A percentile compares a stretch with the other conserved stretches of the same genome.
These are phyloP conservation scores for Hypoxylon trugodes DNA, from an alignment of 495 filamentous ascomycete species.

Conservation along the genomic window DNA sequence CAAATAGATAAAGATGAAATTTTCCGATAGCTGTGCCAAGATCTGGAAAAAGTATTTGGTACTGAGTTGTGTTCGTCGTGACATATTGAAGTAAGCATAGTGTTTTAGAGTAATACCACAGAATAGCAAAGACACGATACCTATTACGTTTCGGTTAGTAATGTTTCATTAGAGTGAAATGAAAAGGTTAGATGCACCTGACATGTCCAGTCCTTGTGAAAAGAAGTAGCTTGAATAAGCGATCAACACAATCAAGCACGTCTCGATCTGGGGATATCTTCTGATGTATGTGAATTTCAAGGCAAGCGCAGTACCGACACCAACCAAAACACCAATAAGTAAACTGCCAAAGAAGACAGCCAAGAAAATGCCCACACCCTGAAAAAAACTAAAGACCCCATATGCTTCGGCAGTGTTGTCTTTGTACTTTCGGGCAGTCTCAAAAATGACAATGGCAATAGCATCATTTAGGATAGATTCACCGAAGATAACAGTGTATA, in stretches of 20 bases:
- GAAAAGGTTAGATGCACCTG: constrained; percentile 68
- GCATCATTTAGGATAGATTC: constrained; percentile 98
- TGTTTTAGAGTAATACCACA: constrained; percentile 98
- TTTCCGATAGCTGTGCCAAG: constrained; percentile 93
- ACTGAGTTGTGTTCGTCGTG: constrained; percentile 92
- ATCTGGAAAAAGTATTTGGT: constrained; percentile 98
- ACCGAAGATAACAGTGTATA: constrained; percentile 98
- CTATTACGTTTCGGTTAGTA: constrained; percentile 56
- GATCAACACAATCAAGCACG: constrained; percentile 89
- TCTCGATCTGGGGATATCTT: constrained; percentile 95
- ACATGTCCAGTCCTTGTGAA: constrained; percentile 91
- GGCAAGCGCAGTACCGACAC: constrained; percentile 82
- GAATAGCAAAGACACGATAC: constrained; percentile 95
- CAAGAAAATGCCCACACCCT: constrained; percentile 93
- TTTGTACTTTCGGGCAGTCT: constrained; percentile 90
- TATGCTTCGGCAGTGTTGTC: constrained; percentile 68
- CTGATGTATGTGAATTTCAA: constrained; percentile 94
- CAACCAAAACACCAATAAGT: constrained; percentile 85
- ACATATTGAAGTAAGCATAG: constrained; percentile 99
- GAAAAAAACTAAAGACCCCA: constrained; percentile 79
- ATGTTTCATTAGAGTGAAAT: neutral
- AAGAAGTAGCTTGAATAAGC: constrained; percentile 98
- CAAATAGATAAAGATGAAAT: constrained; percentile 99
- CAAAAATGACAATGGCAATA: constrained; percentile 97
- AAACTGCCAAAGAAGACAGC: constrained; percentile 95